phyloP scores from a whole-genome alignment of 495 filamentous ascomycete genomes.

The Lichenothelia convexa region DNA sequence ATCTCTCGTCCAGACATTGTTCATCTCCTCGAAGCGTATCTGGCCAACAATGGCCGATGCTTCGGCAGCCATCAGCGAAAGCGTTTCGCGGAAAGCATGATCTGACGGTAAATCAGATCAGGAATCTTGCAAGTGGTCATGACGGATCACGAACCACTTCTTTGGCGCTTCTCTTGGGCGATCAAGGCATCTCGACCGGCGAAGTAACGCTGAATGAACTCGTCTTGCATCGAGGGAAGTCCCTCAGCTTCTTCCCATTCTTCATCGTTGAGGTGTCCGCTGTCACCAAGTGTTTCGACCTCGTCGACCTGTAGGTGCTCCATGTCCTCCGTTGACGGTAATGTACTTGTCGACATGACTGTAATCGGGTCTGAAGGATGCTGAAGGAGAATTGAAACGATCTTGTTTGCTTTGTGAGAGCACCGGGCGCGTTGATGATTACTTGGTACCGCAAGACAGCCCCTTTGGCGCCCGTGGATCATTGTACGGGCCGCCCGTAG shows the following conservation, averaged over 20 bases:
- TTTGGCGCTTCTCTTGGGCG: slow-evolving; percentile 56
- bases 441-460: no score
- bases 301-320: slow-evolving; percentile 3
- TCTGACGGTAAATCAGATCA: slow-evolving; percentile 24
- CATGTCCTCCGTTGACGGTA: no score
- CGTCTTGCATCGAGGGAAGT: slow-evolving; percentile 38
- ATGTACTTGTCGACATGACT: no score
- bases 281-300: no score
- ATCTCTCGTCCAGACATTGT: slow-evolving; percentile 50
- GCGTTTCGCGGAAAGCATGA: slow-evolving; percentile 41
- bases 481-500: no score
- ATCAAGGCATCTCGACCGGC: slow-evolving; percentile 60
- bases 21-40: slow-evolving; percentile 59
- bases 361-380: no score
- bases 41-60: slow-evolving; percentile 61
- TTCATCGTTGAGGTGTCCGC: no score
- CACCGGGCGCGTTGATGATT: no score
- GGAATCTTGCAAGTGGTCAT: slow-evolving; percentile 4
- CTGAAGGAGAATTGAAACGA: no score
- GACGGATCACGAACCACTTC: slow-evolving; percentile 44
- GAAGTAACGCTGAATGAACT: slow-evolving; percentile 65
- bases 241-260: slow-evolving; percentile 35
- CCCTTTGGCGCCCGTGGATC: no score
- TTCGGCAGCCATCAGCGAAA: slow-evolving; percentile 54
- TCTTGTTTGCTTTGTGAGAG: no score